Base-by-base conservation (phyloP, 441 rosid species). In the Populus hybrid region DNA sequence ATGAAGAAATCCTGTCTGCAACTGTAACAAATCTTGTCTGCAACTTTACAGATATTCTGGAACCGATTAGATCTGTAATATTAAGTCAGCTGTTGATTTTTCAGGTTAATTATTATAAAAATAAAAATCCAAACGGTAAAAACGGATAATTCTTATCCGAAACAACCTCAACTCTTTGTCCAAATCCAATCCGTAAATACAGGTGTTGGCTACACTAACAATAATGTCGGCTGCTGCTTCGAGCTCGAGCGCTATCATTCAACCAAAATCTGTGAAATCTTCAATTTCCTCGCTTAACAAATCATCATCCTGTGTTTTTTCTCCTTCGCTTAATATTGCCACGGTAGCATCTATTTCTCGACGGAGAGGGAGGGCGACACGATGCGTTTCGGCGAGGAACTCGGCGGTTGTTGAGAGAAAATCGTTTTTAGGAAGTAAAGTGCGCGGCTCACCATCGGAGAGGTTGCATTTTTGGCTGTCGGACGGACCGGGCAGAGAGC, bases 401-500 rank as follows among this genome's bases (percentile, higher is more conserved):
- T 76, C 87, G 42, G 26, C 76, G 54, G 78, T 54, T 10, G 18
- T 77, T 78, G 91, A 87, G 74, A 92, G 83, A 78, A 86, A 82
- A 24, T 86, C 91, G 61, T 70, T 91, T 26, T 18, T 30, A 32
- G 97, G 96, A 35, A 69, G 84, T 14, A 87, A 87, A 69, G 64
- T 90, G 70, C 75, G 87, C 61, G 83, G 84, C 34, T 74, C 85
- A 40, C 88, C 88, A 35, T 81, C 88, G 42, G 94, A 89, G 83
- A 89, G 83, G 70, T 82, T 90, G 59, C 95, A 85, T 73, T 75
- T 92, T 0, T 92, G 97, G 99, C 89, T 84, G 72, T 88, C 95
- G 66, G 99, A 90, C 6, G 98, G 99, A 26, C 97, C 98, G 1
- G 93, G 97, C 20, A 78, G 84, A 78, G 81, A 85, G 1, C 91